Percentiles rank a stretch among this genome's conserved stretches.
Conservation (phyloP, 352 stramenopile species). For the Elongisporangium anandrum region DNA sequence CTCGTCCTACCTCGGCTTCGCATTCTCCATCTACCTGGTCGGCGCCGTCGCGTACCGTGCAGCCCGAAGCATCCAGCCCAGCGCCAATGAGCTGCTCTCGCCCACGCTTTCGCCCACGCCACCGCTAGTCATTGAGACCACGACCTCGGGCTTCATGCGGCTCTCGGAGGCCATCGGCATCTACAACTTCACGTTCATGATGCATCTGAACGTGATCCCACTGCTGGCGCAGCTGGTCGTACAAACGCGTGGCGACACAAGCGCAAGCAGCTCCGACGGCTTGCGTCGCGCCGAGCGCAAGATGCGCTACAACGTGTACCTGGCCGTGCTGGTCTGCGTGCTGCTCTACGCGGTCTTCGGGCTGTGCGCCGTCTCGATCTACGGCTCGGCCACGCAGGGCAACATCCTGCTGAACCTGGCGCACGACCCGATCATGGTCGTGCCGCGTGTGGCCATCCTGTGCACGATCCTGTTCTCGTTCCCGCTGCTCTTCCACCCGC, state of each 20-base stretch:
- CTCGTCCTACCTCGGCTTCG: conserved; percentile 72
- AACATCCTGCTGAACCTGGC: conserved; percentile 81
- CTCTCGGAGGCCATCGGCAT: conserved; percentile 64
- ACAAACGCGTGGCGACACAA: conserved; percentile 10
- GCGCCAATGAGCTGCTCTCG: conserved; percentile 1
- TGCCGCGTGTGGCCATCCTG: conserved; percentile 60
- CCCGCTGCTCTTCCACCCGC: conserved; percentile 65
- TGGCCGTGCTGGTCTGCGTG: conserved; percentile 40
- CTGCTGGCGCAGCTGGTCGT: conserved; percentile 54
- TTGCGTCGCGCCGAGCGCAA: conserved; percentile 17
- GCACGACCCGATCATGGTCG: conserved; percentile 62
- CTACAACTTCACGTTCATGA: conserved; percentile 86
- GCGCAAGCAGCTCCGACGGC: conserved; percentile 9
- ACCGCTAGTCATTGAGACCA: conserved; percentile 1
- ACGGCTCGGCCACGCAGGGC: conserved; percentile 49
- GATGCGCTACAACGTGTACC: conserved; percentile 46
- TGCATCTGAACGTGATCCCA: conserved; percentile 77
- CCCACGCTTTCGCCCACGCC: background rate
- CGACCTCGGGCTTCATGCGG: conserved; percentile 30
- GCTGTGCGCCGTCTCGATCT: conserved; percentile 52
- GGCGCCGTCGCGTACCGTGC: conserved; percentile 55
- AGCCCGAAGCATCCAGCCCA: conserved; percentile 6
- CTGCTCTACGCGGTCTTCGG: conserved; percentile 63
- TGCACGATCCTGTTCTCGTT: conserved; percentile 77
- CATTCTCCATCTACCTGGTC: conserved; percentile 68